Base-by-base conservation (phyloP, 228 moss, liverwort and hornwort genomes). In the Sphagnum magellanicum region DNA sequence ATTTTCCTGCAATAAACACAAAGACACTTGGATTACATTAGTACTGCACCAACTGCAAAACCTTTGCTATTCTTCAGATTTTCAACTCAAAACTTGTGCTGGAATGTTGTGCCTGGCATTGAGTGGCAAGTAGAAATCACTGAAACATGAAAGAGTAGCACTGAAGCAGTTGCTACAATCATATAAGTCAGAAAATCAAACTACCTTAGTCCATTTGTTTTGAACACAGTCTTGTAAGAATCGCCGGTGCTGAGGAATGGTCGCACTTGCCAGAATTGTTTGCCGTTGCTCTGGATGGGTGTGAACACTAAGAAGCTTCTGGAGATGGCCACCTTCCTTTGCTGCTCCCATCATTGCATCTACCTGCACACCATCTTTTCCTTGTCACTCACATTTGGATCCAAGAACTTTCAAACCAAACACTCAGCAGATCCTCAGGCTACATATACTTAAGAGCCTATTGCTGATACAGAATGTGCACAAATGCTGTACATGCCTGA, bases 151-250 rank as follows among this genome's bases (percentile, higher is more conserved):
- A 50, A 17, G 6, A 12, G 49, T 6, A 6, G 0, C 46, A 49
- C 13, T 16, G 10, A 15, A 51, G 14, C 16, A 46, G 57, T 9
- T 14, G 46, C n/a, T 13, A 32, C 51, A 3, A 3, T 32, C 3
- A 32, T 32, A 32, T 1, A 32, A 32, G 32, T 32, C 32, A 32
- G 60, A 53, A 51, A 70, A 71, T 58, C 60, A 58, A 52, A 66
- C 69, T 71, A 93, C 97, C 90, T 98, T 98, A 50, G 90, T 82
- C 97, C 97, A 98, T 60, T 92, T 98, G 61, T 93, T 91, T 62
- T 91, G 93, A 51, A 98, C 71, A 73, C 87, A 93, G 61, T 98
- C 93, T 52, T 77, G 81, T 64, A 98, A 77, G 64, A 98, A 98
- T 13, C 90, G 84, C 12, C 90, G 90, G 67, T 98, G 97, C 70